Evolutionary conservation across 2,329 filamentous ascomycete species (phyloP).

Genomic region (Pseudodiploospora longispora): DNA sequence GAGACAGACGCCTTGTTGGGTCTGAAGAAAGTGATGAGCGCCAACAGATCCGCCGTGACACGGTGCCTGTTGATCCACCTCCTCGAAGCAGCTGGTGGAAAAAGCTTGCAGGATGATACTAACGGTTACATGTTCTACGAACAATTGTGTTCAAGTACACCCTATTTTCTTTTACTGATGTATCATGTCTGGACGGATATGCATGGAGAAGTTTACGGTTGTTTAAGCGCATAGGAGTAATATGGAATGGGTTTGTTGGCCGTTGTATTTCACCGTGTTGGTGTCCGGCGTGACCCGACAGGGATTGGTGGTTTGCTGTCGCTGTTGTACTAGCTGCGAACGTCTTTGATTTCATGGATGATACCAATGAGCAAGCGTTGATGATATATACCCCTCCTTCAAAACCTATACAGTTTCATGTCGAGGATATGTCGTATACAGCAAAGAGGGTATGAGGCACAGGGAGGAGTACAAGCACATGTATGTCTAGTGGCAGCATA

Average conservation of each 20-base stretch:
- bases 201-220: neutral
- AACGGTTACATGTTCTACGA: slow-evolving; percentile 7
- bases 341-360: neutral
- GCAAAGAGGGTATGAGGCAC: too few relatives aligned
- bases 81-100: slow-evolving; percentile 53
- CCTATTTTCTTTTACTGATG: neutral
- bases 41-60: slow-evolving; percentile 31
- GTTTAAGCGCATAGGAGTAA: too few relatives aligned
- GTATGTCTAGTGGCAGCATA: too few relatives aligned
- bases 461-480: too few relatives aligned
- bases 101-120: slow-evolving; percentile 38
- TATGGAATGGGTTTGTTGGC: too few relatives aligned
- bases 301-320: too few relatives aligned
- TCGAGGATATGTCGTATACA: too few relatives aligned
- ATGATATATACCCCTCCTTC: neutral
- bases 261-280: too few relatives aligned
- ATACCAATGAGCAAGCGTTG: neutral
- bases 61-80: slow-evolving; percentile 35
- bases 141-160: slow-evolving; percentile 10
- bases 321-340: neutral
- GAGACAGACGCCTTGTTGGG: slow-evolving; percentile 19
- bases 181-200: neutral
- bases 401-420: too few relatives aligned
- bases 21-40: slow-evolving; percentile 39
- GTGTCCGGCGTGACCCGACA: too few relatives aligned